Evolutionary conservation across 2,329 filamentous ascomycete species (phyloP).

Genomic region (Verticillium nubilum): DNA sequence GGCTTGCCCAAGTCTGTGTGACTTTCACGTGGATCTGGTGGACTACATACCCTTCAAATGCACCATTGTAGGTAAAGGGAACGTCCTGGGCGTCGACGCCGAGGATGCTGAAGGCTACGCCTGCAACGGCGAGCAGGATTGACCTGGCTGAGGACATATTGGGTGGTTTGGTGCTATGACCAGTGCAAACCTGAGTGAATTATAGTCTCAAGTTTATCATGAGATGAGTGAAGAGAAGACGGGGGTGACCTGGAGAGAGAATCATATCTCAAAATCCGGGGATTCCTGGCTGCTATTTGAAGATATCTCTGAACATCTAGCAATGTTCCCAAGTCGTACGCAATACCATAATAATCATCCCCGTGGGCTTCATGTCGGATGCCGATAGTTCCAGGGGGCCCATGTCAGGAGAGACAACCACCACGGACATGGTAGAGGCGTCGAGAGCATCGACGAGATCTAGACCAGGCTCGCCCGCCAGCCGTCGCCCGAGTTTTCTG

Average conservation of each 20-base stretch:
- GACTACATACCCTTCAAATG: constrained; percentile 6
- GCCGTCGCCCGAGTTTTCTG: background rate
- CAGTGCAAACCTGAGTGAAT: background rate
- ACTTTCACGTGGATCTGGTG: background rate
- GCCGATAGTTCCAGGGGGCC: background rate
- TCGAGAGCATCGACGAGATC: background rate
- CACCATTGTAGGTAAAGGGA: constrained; percentile 8
- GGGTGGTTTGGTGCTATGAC: background rate
- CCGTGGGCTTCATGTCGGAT: background rate
- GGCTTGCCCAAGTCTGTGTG: background rate
- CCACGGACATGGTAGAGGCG: background rate
- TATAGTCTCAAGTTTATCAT: background rate
- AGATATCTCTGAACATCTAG: background rate
- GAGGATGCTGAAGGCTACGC: background rate
- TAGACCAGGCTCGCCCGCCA: background rate
- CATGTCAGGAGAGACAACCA: background rate
- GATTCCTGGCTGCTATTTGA: constrained; percentile 1
- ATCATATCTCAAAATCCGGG: background rate
- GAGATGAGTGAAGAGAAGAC: background rate
- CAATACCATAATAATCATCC: background rate
- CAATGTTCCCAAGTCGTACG: background rate
- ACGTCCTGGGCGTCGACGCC: constrained; percentile 6
- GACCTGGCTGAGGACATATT: constrained; percentile 1
- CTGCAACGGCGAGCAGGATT: constrained; percentile 1
- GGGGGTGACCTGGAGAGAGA: background rate